Base-by-base conservation (phyloP, 2,329 filamentous ascomycete species). In the Cryphonectria radicalis region DNA sequence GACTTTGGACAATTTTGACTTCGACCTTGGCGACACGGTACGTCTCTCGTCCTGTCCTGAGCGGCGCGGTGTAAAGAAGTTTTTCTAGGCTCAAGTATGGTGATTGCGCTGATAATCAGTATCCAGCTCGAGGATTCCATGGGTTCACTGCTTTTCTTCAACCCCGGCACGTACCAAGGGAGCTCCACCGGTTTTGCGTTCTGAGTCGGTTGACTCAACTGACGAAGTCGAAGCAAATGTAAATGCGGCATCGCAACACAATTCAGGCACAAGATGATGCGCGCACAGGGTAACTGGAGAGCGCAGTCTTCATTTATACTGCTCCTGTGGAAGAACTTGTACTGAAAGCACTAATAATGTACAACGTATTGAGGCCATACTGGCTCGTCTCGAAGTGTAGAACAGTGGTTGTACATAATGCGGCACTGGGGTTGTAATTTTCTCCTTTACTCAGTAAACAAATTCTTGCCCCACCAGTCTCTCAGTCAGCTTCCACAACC, bases 401-500 rank as follows among this genome's bases (percentile, higher is more conserved):
- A 59, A 14, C 2, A 19, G 55, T 17, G 5, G 13, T 28, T 28
- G 28, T 17, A 32, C 32, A 32, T 32, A 32, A 32, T 4, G 4
- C 32, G 32, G 32, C 14, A 57, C 13, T 5, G 3, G 7, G 25
- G 28, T 2, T 13, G 4, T 28, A 28, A 11, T 57, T 0, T 22
- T 25, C 22, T 62, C 4, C 35, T 28, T 6, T 63, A 19, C 22
- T 64, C n/a, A 64, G 22, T 64, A 64, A 8, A 11, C n/a, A 46
- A 84, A 84, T 69, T 80, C 77, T 69, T 84, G 78, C 0, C 78
- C 79, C n/a, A 85, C 83, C 65, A 86, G 74, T 73, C 82, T 76
- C 77, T 85, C 82, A n/a, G 82, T 85, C 63, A 85, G 60, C 60
- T 78, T 78, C 85, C 84, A 87, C 53, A 86, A 75, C 76, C 75